Conservation (phyloP, 2,329 filamentous ascomycete species). For the Fusarium aywerte region DNA sequence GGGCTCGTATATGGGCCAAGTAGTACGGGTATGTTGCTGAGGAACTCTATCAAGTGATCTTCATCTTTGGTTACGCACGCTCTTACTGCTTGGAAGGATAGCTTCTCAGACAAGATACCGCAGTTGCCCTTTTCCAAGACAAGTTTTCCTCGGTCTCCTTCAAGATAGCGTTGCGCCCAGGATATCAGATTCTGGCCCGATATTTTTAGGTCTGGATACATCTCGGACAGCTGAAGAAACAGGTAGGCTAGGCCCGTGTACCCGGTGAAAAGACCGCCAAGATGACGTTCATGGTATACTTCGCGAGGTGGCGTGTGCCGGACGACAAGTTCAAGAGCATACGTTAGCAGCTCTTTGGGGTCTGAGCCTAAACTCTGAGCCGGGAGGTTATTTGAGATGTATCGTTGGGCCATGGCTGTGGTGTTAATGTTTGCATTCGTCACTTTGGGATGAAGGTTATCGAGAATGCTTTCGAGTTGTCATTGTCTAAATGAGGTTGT, state of each 20-base stretch:
- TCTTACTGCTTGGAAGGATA: conserved; percentile 59
- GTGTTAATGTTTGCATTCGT: conserved; percentile 8
- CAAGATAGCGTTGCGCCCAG: conserved; percentile 62
- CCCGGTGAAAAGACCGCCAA: conserved; percentile 63
- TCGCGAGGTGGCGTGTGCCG: conserved; percentile 51
- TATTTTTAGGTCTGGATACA: conserved; percentile 57
- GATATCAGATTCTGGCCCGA: conserved; percentile 54
- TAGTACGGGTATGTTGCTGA: conserved; percentile 53
- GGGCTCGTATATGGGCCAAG: conserved; percentile 43
- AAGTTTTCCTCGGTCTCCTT: conserved; percentile 50
- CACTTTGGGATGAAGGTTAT: not conserved
- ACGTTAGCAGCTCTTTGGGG: conserved; percentile 46
- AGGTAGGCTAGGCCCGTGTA: conserved; percentile 67
- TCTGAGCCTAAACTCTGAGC: conserved; percentile 46
- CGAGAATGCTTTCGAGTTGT: not conserved
- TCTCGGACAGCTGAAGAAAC: conserved; percentile 60
- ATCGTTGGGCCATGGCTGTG: conserved; percentile 45
- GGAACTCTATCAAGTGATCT: conserved; percentile 53
- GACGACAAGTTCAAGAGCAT: conserved; percentile 53
- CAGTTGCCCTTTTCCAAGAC: conserved; percentile 57
- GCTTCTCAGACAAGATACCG: conserved; percentile 61
- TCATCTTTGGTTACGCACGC: conserved; percentile 56
- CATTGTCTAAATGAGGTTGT: conserved; percentile 16
- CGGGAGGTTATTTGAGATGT: conserved; percentile 51
- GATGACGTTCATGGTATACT: conserved; percentile 48